Conservation (phyloP, 2,329 filamentous ascomycete genomes). For the Phaeosphaeriaceae sp. region DNA sequence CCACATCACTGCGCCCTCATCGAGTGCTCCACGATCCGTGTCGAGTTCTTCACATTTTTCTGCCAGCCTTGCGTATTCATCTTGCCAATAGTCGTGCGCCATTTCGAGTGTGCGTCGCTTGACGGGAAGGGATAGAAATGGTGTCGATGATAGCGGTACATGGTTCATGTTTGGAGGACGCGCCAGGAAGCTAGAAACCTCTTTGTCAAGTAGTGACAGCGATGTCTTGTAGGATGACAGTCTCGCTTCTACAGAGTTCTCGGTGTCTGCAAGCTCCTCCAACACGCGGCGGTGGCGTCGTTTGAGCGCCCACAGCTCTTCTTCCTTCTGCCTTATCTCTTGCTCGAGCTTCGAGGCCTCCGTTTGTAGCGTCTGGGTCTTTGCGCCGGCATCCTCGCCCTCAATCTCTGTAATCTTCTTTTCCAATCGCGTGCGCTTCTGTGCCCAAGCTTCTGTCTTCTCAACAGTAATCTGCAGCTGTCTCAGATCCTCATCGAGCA, state of each 20-base stretch:
- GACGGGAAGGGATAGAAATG: slow-evolving; percentile 67
- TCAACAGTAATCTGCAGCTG: slow-evolving; percentile 65
- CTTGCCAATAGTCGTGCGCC: slow-evolving; percentile 74
- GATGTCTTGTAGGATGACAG: slow-evolving; percentile 74
- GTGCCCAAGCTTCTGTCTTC: slow-evolving; percentile 65
- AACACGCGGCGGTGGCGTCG: slow-evolving; percentile 66
- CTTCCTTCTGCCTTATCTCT: slow-evolving; percentile 72
- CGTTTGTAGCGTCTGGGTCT: slow-evolving; percentile 58
- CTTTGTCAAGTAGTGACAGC: slow-evolving; percentile 69
- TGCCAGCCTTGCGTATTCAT: slow-evolving; percentile 65
- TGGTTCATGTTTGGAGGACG: slow-evolving; percentile 57
- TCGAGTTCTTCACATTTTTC: slow-evolving; percentile 64
- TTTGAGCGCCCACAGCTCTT: slow-evolving; percentile 67
- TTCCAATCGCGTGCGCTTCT: slow-evolving; percentile 63
- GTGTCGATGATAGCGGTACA: slow-evolving; percentile 36
- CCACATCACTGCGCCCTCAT: slow-evolving; percentile 73
- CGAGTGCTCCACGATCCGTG: slow-evolving; percentile 68
- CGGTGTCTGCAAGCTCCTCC: slow-evolving; percentile 66
- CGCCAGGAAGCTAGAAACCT: slow-evolving; percentile 66
- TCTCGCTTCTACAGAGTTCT: slow-evolving; percentile 72
- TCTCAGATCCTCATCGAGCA: slow-evolving; percentile 64
- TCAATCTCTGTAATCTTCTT: slow-evolving; percentile 64
- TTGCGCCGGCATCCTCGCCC: slow-evolving; percentile 62
- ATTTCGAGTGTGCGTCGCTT: slow-evolving; percentile 73
- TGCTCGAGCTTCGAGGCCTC: slow-evolving; percentile 62